Evolutionary conservation across 345 rosid species (phyloP).

Genomic region (Sonneratia alba): DNA sequence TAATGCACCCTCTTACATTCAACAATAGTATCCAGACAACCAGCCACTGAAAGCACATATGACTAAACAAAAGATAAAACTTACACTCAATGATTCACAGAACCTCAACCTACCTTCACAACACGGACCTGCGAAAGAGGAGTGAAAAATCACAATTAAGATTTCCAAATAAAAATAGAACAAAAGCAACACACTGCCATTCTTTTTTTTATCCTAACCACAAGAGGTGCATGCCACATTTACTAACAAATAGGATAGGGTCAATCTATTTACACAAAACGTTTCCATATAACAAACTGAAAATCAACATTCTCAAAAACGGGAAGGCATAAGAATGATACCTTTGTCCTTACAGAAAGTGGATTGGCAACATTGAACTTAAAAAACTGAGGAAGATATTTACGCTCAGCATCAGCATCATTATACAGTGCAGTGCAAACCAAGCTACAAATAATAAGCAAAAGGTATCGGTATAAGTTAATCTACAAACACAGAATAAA

Average conservation of each 20-base stretch:
- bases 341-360: conserved; percentile 92
- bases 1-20: background rate
- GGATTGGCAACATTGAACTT: conserved; percentile 88
- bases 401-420: conserved; percentile 81
- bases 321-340: conserved; percentile 7
- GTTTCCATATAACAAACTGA: background rate
- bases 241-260: background rate
- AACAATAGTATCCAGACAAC: background rate
- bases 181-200: background rate
- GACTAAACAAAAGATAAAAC: conserved; percentile 10
- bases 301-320: background rate
- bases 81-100: conserved; percentile 18
- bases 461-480: background rate
- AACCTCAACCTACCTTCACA: conserved; percentile 65
- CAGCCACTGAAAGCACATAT: background rate
- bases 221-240: background rate
- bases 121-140: conserved; percentile 64
- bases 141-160: background rate
- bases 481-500: background rate
- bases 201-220: background rate
- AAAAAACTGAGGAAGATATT: conserved; percentile 95
- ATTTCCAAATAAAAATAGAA: background rate
- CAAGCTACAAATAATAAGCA: conserved; percentile 36
- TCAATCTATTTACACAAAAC: too few species aligned
- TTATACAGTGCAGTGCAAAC: conserved; percentile 84